Conservation (phyloP, 495 filamentous ascomycete genomes). For the Daldinia decipiens region DNA sequence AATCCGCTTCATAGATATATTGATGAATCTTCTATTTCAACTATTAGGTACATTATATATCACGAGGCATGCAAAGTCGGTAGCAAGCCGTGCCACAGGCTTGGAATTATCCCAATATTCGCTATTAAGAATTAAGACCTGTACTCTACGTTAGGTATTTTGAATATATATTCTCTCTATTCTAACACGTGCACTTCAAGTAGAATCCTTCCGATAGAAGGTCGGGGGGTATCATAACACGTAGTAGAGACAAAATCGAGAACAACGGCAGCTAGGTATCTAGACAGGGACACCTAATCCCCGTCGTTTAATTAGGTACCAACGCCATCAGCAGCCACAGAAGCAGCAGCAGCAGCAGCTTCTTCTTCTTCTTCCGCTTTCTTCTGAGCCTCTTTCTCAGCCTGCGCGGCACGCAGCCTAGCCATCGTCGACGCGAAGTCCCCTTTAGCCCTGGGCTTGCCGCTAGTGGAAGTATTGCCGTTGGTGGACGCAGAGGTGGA, state of each 20-base stretch:
- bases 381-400: slow-evolving; percentile 48
- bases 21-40: neutral
- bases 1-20: neutral
- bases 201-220: neutral
- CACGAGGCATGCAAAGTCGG: neutral
- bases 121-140: neutral
- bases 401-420: slow-evolving; percentile 54
- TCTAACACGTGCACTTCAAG: neutral
- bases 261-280: neutral
- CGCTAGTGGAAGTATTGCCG: slow-evolving; percentile 6
- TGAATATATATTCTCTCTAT: neutral
- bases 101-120: neutral
- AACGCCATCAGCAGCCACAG: neutral
- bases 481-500: slow-evolving; percentile 5
- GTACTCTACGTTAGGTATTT: no score
- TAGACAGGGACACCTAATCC: neutral
- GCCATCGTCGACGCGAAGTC: slow-evolving; percentile 54
- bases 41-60: neutral
- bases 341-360: neutral
- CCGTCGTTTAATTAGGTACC: neutral
- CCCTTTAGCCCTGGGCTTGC: slow-evolving; percentile 19
- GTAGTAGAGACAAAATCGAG: neutral
- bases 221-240: slow-evolving; percentile 33
- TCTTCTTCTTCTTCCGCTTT: slow-evolving; percentile 38
- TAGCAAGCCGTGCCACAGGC: neutral